A percentile compares a stretch with the other conserved stretches of the same genome.
phyloP scores from a whole-genome alignment of 345 rosid species.

The Citrus reticulata region DNA sequence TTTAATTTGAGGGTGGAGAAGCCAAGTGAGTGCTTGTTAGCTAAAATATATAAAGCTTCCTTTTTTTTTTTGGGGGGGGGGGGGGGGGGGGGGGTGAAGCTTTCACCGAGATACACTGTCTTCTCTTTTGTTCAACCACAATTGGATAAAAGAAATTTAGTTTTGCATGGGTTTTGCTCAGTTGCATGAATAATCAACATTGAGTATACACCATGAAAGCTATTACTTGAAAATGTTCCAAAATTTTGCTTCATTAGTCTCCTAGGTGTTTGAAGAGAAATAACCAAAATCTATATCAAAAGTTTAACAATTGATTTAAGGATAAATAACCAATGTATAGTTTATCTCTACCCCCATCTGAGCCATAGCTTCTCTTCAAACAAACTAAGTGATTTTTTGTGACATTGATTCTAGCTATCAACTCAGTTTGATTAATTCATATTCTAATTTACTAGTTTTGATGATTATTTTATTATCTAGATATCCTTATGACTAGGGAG shows the following conservation, averaged over 20 bases:
- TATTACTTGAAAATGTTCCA: neutral
- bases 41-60: too few relatives aligned
- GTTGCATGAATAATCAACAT: neutral
- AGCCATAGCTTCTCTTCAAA: neutral
- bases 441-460: neutral
- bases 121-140: neutral
- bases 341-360: neutral
- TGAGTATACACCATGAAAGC: neutral
- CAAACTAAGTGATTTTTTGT: neutral
- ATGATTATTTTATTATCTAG: neutral
- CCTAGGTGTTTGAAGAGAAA: neutral
- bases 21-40: too few relatives aligned
- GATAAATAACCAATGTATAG: too few relatives aligned
- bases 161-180: neutral
- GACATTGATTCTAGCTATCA: neutral
- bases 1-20: too few relatives aligned
- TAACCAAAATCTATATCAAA: neutral
- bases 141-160: neutral
- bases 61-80: too few relatives aligned
- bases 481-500: neutral
- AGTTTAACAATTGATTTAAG: neutral
- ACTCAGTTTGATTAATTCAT: neutral
- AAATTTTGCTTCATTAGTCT: neutral
- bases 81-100: neutral
- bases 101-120: neutral